These are phyloP conservation scores for Encephalitozoon hellem DNA, from an alignment of 371 early-diverging fungal species.

Conservation along the genomic window DNA sequence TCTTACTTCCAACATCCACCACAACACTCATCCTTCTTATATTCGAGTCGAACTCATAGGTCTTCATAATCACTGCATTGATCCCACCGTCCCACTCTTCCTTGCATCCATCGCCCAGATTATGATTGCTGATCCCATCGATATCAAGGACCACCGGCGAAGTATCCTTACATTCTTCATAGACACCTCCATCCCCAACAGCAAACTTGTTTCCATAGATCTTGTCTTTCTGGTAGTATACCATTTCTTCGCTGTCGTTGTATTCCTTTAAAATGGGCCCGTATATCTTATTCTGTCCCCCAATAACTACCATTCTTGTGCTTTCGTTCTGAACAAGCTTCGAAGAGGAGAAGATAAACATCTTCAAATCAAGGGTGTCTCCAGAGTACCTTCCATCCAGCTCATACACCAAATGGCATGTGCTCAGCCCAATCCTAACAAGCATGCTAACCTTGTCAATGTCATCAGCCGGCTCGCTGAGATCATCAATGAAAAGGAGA, in stretches of 20 bases:
- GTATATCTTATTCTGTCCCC: background rate
- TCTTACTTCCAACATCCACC: slow-evolving; percentile 62
- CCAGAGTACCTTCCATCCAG: slow-evolving; percentile 79
- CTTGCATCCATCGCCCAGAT: slow-evolving; percentile 71
- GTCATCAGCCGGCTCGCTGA: background rate
- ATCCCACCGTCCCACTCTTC: background rate
- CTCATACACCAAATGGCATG: slow-evolving; percentile 86
- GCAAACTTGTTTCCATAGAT: background rate
- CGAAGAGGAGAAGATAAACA: slow-evolving; percentile 81
- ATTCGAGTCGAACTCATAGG: slow-evolving; percentile 83
- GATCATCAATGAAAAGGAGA: slow-evolving; percentile 72
- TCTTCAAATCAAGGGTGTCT: slow-evolving; percentile 90
- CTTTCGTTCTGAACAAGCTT: background rate
- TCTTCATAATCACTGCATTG: slow-evolving; percentile 63
- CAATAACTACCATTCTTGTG: slow-evolving; percentile 50
- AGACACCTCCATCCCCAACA: background rate
- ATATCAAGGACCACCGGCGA: background rate
- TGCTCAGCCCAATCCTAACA: slow-evolving; percentile 67
- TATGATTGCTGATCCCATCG: slow-evolving; percentile 22
- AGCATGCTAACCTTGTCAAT: slow-evolving; percentile 3
- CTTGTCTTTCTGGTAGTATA: slow-evolving; percentile 17
- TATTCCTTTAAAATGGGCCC: slow-evolving; percentile 34
- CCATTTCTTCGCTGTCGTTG: slow-evolving; percentile 13
- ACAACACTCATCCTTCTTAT: slow-evolving; percentile 87
- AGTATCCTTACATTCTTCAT: background rate